These are phyloP conservation scores for Candida glaebosa DNA, from an alignment of 805 yeast species.

Conservation along the genomic window DNA sequence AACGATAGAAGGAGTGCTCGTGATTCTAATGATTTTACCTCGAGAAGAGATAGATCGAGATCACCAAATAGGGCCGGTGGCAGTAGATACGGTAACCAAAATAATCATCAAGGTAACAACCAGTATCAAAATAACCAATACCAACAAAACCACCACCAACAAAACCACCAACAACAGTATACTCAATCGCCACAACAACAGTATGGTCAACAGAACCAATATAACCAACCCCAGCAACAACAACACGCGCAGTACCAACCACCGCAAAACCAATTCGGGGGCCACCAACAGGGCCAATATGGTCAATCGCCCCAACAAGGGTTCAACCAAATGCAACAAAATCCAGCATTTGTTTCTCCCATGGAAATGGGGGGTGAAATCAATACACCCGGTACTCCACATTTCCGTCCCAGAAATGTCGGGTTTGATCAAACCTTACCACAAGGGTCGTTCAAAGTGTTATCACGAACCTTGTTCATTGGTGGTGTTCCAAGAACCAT, in stretches of 20 bases:
- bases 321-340: slow-evolving; percentile 8
- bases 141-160: slow-evolving; percentile 2
- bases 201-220: slow-evolving; percentile 6
- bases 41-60: slow-evolving; percentile 51
- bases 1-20: slow-evolving; percentile 19
- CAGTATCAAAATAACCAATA: slow-evolving; percentile 6
- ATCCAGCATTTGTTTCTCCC: slow-evolving; percentile 17
- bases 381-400: slow-evolving; percentile 69
- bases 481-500: slow-evolving; percentile 89
- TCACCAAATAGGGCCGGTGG: slow-evolving; percentile 41
- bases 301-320: slow-evolving; percentile 1
- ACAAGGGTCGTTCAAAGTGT: slow-evolving; percentile 74
- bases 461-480: slow-evolving; percentile 85
- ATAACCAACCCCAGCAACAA: neutral
- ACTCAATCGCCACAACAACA: slow-evolving; percentile 4
- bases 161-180: neutral
- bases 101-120: slow-evolving; percentile 12
- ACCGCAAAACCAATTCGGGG: neutral
- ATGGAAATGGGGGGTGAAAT: slow-evolving; percentile 50
- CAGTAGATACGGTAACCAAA: slow-evolving; percentile 2
- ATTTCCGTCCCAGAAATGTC: slow-evolving; percentile 72
- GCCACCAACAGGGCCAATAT: slow-evolving; percentile 5
- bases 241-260: slow-evolving; percentile 6
- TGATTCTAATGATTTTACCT: slow-evolving; percentile 18
- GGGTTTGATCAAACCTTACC: slow-evolving; percentile 70